Percentiles rank a stretch among this genome's conserved stretches.
phyloP scores from a whole-genome alignment of 1,284 basidiomycete genomes.

The Chalciporus sp. region DNA sequence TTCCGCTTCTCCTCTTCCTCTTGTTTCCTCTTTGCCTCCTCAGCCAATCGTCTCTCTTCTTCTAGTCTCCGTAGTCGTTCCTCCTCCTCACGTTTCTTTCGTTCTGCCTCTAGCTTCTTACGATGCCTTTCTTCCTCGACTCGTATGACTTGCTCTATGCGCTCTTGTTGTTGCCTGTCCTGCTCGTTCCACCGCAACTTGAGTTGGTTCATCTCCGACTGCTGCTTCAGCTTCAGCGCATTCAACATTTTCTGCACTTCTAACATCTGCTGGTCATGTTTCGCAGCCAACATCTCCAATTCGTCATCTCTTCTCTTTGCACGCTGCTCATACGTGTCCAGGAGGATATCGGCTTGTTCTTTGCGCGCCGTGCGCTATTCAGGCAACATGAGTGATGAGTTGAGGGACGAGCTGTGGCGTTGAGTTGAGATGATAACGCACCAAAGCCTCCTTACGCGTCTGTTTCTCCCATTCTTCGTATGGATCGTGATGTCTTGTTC shows the following conservation, averaged over 20 bases:
- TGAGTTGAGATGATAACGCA: slow-evolving; percentile 40
- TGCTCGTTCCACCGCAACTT: slow-evolving; percentile 52
- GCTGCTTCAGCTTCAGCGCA: slow-evolving; percentile 44
- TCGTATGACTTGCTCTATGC: slow-evolving; percentile 66
- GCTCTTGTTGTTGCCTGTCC: slow-evolving; percentile 54
- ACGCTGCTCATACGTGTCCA: slow-evolving; percentile 42
- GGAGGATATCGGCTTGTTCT: slow-evolving; percentile 45
- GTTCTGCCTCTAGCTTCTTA: slow-evolving; percentile 53
- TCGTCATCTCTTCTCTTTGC: slow-evolving; percentile 41
- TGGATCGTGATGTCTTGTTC: slow-evolving; percentile 66
- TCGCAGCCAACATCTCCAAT: slow-evolving; percentile 38
- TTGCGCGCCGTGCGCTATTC: slow-evolving; percentile 60
- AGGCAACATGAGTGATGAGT: too few relatives aligned
- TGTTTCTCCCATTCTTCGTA: slow-evolving; percentile 79
- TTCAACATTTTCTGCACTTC: slow-evolving; percentile 51
- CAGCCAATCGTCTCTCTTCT: slow-evolving; percentile 39
- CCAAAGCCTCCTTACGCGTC: slow-evolving; percentile 69
- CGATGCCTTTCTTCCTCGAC: slow-evolving; percentile 64
- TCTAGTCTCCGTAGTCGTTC: slow-evolving; percentile 44
- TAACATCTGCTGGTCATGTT: slow-evolving; percentile 49
- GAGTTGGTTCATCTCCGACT: slow-evolving; percentile 49
- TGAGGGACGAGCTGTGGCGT: not conserved
- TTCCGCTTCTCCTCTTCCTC: slow-evolving; percentile 41
- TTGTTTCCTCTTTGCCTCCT: slow-evolving; percentile 32
- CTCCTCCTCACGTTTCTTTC: slow-evolving; percentile 47